Evolutionary conservation across 148 eudicot species (phyloP), one percentile per base, ranked within the genome.

Genomic region (Polygonum aviculare): DNA sequence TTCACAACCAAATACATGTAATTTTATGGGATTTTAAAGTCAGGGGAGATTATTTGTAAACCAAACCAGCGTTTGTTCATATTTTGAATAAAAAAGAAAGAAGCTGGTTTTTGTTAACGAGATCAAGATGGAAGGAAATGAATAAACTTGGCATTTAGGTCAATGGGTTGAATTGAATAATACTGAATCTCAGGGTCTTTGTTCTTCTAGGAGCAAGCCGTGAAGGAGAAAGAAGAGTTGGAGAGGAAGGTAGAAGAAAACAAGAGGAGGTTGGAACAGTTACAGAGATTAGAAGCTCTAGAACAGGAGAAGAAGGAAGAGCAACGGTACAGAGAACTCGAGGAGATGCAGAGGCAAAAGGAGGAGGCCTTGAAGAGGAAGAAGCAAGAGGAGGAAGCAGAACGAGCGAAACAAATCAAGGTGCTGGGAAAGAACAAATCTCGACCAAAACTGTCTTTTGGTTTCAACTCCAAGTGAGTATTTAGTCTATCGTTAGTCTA

Each of bases 391-490:
- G 98, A 94, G 75, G 96, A 89, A 73, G 97, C 88, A 85, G 98
- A 91, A 85, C 84, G 92, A 11, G 81, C 86, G 5, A 91, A 93
- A 69, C 98, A 91, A 82, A 86, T 89, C 88, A 75, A 80, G 75
- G 74, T 93, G 48, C 81, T 93, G 80, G 98, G 98, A 62, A 93
- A 93, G 85, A 93, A 91, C 84, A 93, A 91, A 76, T 81, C 98
- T 21, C 87, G 98, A 51, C 98, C 98, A 0, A 93, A 90, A 74
- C 63, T 93, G 79, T 93, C 98, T 3, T 91, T 93, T 78, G 98
- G 93, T 5, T 73, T 93, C 16, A 85, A 92, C 74, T 82, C 85
- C n/a, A 93, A 93, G 81, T 93, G 87, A 88, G 16, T 4, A 0
- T 3, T 16, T 50, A 16, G 55, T 21, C 6, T n/a, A n/a, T 54